Conservation (phyloP, 176 grass and related monocot genomes). For the Aechmea fasciata region DNA sequence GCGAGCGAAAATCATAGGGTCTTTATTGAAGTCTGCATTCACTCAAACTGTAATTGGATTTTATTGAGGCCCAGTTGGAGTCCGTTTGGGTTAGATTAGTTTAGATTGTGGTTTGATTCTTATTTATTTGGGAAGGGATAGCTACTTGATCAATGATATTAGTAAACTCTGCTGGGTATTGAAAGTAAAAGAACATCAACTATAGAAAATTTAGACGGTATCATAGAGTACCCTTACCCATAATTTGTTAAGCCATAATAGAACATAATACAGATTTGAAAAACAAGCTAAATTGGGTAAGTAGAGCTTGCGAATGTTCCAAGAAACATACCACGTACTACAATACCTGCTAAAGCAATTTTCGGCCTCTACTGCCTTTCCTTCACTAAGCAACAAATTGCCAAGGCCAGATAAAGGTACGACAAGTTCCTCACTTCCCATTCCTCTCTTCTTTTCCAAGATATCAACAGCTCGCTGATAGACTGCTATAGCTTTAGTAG, state of each 20-base stretch:
- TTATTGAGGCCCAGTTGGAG: no score
- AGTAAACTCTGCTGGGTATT: no score
- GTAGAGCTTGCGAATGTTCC: background rate
- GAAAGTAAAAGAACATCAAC: no score
- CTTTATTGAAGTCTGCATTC: no score
- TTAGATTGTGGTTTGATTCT: no score
- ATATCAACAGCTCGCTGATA: slow-evolving; percentile 30
- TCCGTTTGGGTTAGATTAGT: no score
- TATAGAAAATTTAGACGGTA: no score
- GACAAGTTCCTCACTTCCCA: slow-evolving; percentile 18
- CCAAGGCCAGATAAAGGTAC: slow-evolving; percentile 26
- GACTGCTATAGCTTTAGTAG: slow-evolving; percentile 25
- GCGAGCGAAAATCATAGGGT: no score
- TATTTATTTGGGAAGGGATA: no score
- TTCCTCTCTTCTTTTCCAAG: slow-evolving; percentile 28
- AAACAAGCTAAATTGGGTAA: background rate
- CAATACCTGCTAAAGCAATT: slow-evolving; percentile 22
- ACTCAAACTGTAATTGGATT: no score
- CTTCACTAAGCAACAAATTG: slow-evolving; percentile 26
- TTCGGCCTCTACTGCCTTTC: slow-evolving; percentile 30
- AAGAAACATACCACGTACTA: background rate
- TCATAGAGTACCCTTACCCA: no score
- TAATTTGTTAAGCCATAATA: background rate
- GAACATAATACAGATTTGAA: background rate
- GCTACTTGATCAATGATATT: no score